Evolutionary conservation across 768 basidiomycete genomes (phyloP), one percentile per base, ranked within the genome.

Genomic region (button mushroom (Agaricus bisporus)): DNA sequence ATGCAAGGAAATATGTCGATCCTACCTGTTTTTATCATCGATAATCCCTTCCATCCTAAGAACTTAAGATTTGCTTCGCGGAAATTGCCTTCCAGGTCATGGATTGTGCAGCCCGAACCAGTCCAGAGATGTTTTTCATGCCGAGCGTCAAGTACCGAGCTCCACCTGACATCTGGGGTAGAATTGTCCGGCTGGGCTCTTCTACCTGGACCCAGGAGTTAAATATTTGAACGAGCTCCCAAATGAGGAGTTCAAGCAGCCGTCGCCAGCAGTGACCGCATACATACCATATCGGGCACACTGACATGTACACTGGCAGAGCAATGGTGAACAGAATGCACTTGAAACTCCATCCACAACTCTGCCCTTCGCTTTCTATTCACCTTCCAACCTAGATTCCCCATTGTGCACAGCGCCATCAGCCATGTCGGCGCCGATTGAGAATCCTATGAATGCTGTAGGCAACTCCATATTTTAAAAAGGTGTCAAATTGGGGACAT

Each of bases 371-470:
- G 12, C 18, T 14, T 42, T 28, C 17, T 12, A 25, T 37, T 38
- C 43, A 42, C 11, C 15, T 36, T 18, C 15, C 18, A 2, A 22
- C 22, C 22, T 22, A 22, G 22, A 22, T 22, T 29, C 29, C 39
- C 12, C 20, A 17, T 37, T 18, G 15, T 36, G 4, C 25, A 25
- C 26, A 42, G 48, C 18, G 49, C 35, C 11, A 7, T 6, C 32
- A 32, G 38, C 38, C 67, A 69, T 69, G 68, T 49, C 76, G 59
- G 63, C 72, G 32, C 54, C 62, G 42, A 71, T 70, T 56, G 71
- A 78, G 39, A 74, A 74, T 51, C 77, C 80, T 22, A 71, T 83
- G 71, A 78, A 80, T 61, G 66, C 73, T 36, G 81, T 81, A 62
- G 71, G 69, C 64, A 22, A 10, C 38, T 36, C 41, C 41, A 5